phyloP scores from a whole-genome alignment of 345 rosid species.

The Eucalyptus curtisii region DNA sequence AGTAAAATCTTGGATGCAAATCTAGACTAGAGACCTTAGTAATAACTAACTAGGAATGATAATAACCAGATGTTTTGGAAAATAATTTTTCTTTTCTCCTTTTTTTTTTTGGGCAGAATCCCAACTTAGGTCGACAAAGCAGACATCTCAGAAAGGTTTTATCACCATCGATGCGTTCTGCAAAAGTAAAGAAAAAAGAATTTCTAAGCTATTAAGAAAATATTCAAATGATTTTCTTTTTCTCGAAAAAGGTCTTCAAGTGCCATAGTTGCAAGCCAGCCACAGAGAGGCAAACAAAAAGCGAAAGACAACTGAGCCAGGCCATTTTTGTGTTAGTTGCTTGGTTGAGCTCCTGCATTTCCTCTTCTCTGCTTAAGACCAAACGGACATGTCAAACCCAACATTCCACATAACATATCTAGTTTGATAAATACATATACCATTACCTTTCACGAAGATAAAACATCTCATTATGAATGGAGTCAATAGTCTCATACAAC shows the following conservation, averaged over 20 bases:
- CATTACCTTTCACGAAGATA: slow-evolving; percentile 78
- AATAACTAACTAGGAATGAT: background rate
- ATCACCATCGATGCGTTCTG: background rate
- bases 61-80: background rate
- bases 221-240: slow-evolving; percentile 77
- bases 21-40: background rate
- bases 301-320: slow-evolving; percentile 64
- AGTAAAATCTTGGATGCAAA: background rate
- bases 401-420: background rate
- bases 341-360: slow-evolving; percentile 78
- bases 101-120: background rate
- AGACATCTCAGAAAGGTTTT: background rate
- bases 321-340: slow-evolving; percentile 74
- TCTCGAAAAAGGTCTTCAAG: slow-evolving; percentile 88
- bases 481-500: slow-evolving; percentile 47
- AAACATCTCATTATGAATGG: slow-evolving; percentile 78
- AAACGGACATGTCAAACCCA: background rate
- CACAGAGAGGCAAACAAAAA: slow-evolving; percentile 63
- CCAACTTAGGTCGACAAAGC: background rate
- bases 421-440: background rate
- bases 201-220: background rate
- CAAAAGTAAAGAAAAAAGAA: background rate
- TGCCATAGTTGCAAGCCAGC: slow-evolving; percentile 88
- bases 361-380: slow-evolving; percentile 53
- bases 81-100: background rate